These are phyloP conservation scores for Pyrus bretschneideri DNA, from an alignment of 306 rosid species.

Conservation along the genomic window DNA sequence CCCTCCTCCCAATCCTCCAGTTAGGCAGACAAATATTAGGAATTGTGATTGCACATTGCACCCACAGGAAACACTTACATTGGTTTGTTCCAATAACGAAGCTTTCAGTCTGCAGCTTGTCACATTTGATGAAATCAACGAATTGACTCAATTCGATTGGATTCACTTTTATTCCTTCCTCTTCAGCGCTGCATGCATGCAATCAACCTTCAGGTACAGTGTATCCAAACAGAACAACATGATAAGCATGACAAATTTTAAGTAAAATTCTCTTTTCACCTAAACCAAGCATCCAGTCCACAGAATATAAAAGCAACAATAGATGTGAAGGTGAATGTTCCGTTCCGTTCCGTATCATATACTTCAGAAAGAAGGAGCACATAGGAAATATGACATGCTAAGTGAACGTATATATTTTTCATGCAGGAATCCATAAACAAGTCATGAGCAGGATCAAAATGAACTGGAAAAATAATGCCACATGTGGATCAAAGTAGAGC, in stretches of 20 bases:
- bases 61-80: conserved; percentile 31
- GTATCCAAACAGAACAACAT: conserved; percentile 18
- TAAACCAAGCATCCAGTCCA: neutral
- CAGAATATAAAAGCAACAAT: neutral
- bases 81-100: conserved; percentile 50
- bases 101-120: conserved; percentile 46
- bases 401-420: neutral
- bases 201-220: conserved; percentile 17
- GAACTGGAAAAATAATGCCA: too few species aligned
- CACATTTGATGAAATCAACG: conserved; percentile 40
- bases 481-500: too few species aligned
- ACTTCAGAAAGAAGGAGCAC: neutral
- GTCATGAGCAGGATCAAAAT: too few species aligned
- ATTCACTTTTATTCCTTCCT: conserved; percentile 49
- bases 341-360: too few species aligned
- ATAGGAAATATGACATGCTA: neutral
- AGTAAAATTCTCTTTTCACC: neutral
- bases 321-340: neutral
- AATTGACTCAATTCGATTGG: conserved; percentile 43
- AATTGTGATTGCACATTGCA: neutral
- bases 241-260: neutral
- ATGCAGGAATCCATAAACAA: neutral
- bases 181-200: conserved; percentile 49
- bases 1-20: neutral
- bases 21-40: neutral